A percentile compares a stretch with the other conserved stretches of the same genome.
Evolutionary conservation across 257 asterid genomes (phyloP).

Genomic region (Avicennia marina): DNA sequence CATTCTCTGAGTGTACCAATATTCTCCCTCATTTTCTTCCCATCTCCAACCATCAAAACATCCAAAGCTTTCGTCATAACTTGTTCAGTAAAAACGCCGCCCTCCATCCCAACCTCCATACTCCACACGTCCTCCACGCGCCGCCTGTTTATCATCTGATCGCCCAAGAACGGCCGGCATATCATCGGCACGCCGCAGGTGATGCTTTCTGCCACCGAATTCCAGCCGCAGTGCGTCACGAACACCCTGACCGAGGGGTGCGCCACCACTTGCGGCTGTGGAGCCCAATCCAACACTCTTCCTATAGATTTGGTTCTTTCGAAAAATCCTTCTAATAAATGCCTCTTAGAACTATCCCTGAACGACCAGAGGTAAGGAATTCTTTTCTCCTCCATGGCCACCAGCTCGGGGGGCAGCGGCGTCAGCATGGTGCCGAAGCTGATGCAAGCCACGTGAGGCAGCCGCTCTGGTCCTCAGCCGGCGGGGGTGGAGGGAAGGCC

Average conservation of each 20-base stretch:
- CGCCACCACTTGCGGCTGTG: conserved; percentile 37
- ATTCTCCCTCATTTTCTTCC: conserved; percentile 33
- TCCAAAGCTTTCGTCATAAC: conserved; percentile 29
- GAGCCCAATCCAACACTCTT: conserved; percentile 51
- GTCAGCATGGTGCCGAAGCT: conserved; percentile 46
- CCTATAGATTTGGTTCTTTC: conserved; percentile 34
- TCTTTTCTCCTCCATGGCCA: conserved; percentile 37
- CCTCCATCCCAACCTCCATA: conserved; percentile 49
- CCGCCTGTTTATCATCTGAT: conserved; percentile 49
- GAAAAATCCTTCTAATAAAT: conserved; percentile 32
- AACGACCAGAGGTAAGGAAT: conserved; percentile 64
- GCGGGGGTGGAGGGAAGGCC: conserved; percentile 32
- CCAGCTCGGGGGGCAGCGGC: conserved; percentile 47
- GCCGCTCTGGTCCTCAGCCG: conserved; percentile 16
- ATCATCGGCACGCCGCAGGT: conserved; percentile 51
- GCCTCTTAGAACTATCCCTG: conserved; percentile 19
- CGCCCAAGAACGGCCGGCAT: conserved; percentile 56
- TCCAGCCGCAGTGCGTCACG: conserved; percentile 55
- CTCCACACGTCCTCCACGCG: conserved; percentile 45
- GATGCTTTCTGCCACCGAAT: conserved; percentile 46
- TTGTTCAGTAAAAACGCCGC: conserved; percentile 33
- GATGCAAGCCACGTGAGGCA: conserved; percentile 55
- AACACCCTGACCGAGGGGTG: conserved; percentile 48
- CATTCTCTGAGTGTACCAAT: conserved; percentile 26
- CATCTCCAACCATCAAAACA: conserved; percentile 22